phyloP scores from a whole-genome alignment of 805 yeast genomes.

The Wickerhamomyces sydowiorum region DNA sequence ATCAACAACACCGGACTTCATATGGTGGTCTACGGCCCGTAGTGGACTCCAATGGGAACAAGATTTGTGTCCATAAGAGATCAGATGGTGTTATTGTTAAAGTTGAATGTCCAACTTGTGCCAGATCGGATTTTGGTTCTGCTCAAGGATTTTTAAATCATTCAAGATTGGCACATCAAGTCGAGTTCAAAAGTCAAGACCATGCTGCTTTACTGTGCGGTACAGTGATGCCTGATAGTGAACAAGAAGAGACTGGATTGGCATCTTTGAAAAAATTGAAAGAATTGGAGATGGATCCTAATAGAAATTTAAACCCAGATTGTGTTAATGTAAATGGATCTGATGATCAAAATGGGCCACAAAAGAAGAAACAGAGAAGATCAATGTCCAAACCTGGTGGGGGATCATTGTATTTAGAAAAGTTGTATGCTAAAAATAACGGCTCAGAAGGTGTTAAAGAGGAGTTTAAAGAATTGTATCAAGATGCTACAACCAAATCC shows the following conservation, averaged over 20 bases:
- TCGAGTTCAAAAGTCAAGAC: conserved; percentile 65
- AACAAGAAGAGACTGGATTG: conserved; percentile 52
- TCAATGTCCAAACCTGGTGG: background rate
- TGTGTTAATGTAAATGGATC: conserved; percentile 1
- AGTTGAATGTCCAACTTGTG: conserved; percentile 64
- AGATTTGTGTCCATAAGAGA: conserved; percentile 52
- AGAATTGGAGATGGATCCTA: conserved; percentile 34
- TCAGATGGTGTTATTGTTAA: conserved; percentile 69
- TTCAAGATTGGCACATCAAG: conserved; percentile 67
- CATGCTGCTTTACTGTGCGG: conserved; percentile 70
- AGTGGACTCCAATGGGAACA: conserved; percentile 29
- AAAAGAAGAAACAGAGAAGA: conserved; percentile 12
- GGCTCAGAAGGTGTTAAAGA: conserved; percentile 1
- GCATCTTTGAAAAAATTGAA: conserved; percentile 30
- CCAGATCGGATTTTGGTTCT: conserved; percentile 62
- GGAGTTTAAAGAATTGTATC: conserved; percentile 15
- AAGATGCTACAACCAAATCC: conserved; percentile 18
- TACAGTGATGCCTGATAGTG: conserved; percentile 42
- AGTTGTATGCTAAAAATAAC: conserved; percentile 7
- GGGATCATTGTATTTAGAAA: conserved; percentile 10
- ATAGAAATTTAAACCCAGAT: conserved; percentile 29
- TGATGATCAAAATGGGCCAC: conserved; percentile 9
- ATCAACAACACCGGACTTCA: conserved; percentile 31
- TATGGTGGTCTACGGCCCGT: conserved; percentile 44
- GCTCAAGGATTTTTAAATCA: conserved; percentile 82